Conservation (phyloP, 805 yeast species). For the Myxozyma mucilagina region DNA sequence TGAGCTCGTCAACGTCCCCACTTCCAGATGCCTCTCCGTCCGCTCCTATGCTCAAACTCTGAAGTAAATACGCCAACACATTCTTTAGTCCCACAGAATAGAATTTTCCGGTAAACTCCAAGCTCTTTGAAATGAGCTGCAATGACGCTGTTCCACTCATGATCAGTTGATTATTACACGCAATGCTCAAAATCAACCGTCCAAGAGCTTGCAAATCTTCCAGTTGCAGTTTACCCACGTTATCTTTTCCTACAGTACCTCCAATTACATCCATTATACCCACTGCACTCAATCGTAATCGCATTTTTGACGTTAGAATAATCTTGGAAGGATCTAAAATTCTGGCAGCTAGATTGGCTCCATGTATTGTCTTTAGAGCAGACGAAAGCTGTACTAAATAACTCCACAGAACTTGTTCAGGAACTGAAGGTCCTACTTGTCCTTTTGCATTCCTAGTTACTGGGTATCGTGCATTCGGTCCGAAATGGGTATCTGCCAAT, state of each 20-base stretch:
- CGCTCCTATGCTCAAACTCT: neutral
- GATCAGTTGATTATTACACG: slow-evolving; percentile 34
- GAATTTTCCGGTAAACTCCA: slow-evolving; percentile 16
- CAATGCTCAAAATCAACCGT: slow-evolving; percentile 55
- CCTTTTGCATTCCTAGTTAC: slow-evolving; percentile 41
- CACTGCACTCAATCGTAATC: slow-evolving; percentile 69
- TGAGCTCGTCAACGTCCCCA: slow-evolving; percentile 32
- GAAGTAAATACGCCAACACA: slow-evolving; percentile 17
- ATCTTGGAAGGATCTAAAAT: slow-evolving; percentile 65
- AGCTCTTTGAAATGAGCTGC: slow-evolving; percentile 9
- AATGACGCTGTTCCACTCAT: slow-evolving; percentile 2
- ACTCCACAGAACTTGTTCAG: slow-evolving; percentile 70
- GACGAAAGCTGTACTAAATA: slow-evolving; percentile 72
- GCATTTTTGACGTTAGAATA: slow-evolving; percentile 66
- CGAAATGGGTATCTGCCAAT: slow-evolving; percentile 65
- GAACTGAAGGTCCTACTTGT: slow-evolving; percentile 43
- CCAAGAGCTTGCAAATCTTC: slow-evolving; percentile 65
- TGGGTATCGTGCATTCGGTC: slow-evolving; percentile 44
- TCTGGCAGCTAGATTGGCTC: slow-evolving; percentile 62
- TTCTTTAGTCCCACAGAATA: slow-evolving; percentile 23
- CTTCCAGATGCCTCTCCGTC: slow-evolving; percentile 12
- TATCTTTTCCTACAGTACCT: slow-evolving; percentile 34
- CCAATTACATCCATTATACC: slow-evolving; percentile 67
- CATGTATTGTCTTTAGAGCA: slow-evolving; percentile 69
- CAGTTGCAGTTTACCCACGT: slow-evolving; percentile 45